Conservation (phyloP, 192 early-diverging fungal species). For the Coemansia sp. region DNA sequence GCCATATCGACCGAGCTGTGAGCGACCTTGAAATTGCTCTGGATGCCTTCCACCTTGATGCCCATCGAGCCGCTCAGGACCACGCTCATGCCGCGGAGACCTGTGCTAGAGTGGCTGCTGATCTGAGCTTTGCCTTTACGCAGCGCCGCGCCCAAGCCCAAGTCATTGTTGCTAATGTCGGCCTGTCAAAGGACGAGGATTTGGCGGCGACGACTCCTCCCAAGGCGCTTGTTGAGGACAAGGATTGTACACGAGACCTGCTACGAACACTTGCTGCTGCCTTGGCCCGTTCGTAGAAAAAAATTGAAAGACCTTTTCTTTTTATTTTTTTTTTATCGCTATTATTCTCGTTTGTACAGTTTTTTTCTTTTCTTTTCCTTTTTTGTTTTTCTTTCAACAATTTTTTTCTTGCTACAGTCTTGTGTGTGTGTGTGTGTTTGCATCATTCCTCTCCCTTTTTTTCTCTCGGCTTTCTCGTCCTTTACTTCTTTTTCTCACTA, state of each 20-base stretch:
- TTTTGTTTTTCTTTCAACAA: not conserved
- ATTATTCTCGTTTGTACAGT: not conserved
- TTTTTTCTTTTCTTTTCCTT: not conserved
- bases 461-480: not conserved
- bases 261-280: conserved; percentile 34
- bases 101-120: not conserved
- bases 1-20: conserved; percentile 20
- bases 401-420: not conserved
- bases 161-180: conserved; percentile 4
- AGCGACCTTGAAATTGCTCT: conserved; percentile 38
- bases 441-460: too few species aligned
- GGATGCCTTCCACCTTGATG: conserved; percentile 42
- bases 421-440: too few species aligned
- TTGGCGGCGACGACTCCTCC: not conserved
- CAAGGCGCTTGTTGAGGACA: not conserved
- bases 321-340: not conserved
- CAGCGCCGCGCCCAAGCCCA: conserved; percentile 29
- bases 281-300: not conserved
- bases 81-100: conserved; percentile 9
- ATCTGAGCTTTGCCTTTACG: conserved; percentile 31
- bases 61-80: conserved; percentile 26
- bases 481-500: not conserved
- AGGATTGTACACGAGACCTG: conserved; percentile 26
- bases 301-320: not conserved
- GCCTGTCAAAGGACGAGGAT: not conserved